Percentiles rank a stretch among this genome's conserved stretches.
These are phyloP conservation scores for Fusarium bactridioides DNA, from an alignment of 2,329 filamentous ascomycete genomes.

Conservation along the genomic window DNA sequence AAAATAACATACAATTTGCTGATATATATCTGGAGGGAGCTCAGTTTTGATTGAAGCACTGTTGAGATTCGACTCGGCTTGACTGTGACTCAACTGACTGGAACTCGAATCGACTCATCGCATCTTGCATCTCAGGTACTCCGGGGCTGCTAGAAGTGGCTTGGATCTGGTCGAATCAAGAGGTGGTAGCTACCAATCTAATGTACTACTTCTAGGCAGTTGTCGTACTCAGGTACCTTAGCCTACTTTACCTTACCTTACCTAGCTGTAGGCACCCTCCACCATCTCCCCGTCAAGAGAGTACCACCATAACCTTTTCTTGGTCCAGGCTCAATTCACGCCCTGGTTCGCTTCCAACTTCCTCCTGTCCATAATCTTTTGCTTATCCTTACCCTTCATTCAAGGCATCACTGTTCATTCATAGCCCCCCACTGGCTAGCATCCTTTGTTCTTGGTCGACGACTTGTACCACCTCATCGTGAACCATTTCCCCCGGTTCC, in stretches of 20 bases:
- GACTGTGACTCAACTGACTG: slow-evolving; percentile 16
- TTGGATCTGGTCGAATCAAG: slow-evolving; percentile 20
- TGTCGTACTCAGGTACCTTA: slow-evolving; percentile 30
- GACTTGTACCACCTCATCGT: slow-evolving; percentile 15
- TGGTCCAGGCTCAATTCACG: slow-evolving; percentile 39
- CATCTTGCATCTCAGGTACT: not conserved
- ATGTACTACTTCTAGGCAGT: slow-evolving; percentile 30
- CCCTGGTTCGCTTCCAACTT: slow-evolving; percentile 25
- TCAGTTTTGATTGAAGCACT: not conserved
- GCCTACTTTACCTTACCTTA: slow-evolving; percentile 9
- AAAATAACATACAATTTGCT: not conserved
- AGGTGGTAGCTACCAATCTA: not conserved
- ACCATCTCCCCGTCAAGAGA: slow-evolving; percentile 33
- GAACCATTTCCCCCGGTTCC: slow-evolving; percentile 26
- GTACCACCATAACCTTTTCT: slow-evolving; percentile 38
- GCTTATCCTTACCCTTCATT: not conserved
- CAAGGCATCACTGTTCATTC: slow-evolving; percentile 36
- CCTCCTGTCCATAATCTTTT: slow-evolving; percentile 19
- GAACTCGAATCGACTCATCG: not conserved
- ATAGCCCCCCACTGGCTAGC: slow-evolving; percentile 20
- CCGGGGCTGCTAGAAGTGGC: slow-evolving; percentile 29
- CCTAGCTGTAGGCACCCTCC: slow-evolving; percentile 30
- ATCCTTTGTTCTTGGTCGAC: not conserved
- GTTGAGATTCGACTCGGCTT: not conserved
- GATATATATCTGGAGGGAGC: not conserved